Evolutionary conservation across 352 stramenopile species (phyloP), one percentile per base, ranked within the genome.

Genomic region (Peronosclerospora sorghi): DNA sequence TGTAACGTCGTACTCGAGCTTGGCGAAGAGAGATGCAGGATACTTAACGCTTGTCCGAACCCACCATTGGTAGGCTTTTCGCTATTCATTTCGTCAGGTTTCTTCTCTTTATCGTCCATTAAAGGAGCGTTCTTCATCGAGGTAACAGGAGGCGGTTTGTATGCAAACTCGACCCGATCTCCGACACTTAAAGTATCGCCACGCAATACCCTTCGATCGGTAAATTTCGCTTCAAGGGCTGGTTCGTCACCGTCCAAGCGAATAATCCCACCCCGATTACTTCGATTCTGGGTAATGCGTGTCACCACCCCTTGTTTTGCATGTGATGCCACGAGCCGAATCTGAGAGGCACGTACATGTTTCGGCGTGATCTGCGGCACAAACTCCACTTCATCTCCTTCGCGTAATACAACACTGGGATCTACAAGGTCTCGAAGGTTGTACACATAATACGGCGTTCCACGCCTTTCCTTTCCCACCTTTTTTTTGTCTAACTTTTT

Each of bases 311-410:
- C 77, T 37, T 79, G 59, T 41, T 73, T 67, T 1, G 77, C 63
- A 27, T 76, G 67, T 5, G 68, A 81, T 17, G 48, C 41, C 3
- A 87, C 10, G 1, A 90, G 46, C 12, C 58, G 62, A 35, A 90
- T 67, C 34, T 79, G 65, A 39, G 56, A 60, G 6, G 77, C 77
- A 8, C 65, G 68, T 32, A 65, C 48, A 0, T 62, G 69, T 48
- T 85, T 86, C 0, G 57, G 37, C 3, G 51, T 60, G 17, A 54
- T 46, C 14, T 70, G 58, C 32, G 74, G 51, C 18, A 75, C 39
- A 36, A 86, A 90, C 46, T 80, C 68, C 26, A 90, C 67, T 38
- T 82, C 64, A 34, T 90, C 77, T 1, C 74, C 77, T 23, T 86
- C 68, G 29, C 74, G 77, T 10, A 90, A 43, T 37, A 90, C 57